A percentile compares a stretch with the other conserved stretches of the same genome.
These are phyloP conservation scores for Fonsecaea pugnacius DNA, from an alignment of 2,329 filamentous ascomycete genomes.

Conservation along the genomic window DNA sequence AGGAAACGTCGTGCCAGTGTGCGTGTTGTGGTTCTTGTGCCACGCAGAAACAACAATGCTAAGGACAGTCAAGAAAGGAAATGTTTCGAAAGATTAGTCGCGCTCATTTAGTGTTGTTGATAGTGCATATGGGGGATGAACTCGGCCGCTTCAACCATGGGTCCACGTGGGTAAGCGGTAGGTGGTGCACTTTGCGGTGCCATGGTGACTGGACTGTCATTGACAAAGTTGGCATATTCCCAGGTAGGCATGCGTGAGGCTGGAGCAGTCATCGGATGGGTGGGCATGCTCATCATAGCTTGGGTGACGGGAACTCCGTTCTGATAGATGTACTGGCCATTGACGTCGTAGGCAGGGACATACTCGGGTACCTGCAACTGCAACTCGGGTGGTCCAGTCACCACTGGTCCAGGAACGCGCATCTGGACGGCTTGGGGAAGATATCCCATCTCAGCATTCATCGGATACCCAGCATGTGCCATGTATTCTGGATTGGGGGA, in stretches of 20 bases:
- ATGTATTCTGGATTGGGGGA: constrained; percentile 47
- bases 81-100: constrained; percentile 12
- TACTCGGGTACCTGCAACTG: constrained; percentile 35
- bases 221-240: constrained; percentile 45
- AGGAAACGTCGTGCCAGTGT: constrained; percentile 15
- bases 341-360: constrained; percentile 26
- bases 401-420: constrained; percentile 28
- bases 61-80: constrained; percentile 34
- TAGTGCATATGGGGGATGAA: constrained; percentile 33
- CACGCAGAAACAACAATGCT: constrained; percentile 27
- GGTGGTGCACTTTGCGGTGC: constrained; percentile 37
- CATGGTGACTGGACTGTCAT: constrained; percentile 39
- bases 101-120: constrained; percentile 24
- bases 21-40: constrained; percentile 14
- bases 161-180: constrained; percentile 30
- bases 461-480: constrained; percentile 22
- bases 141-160: constrained; percentile 27
- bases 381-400: constrained; percentile 31
- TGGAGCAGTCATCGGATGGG: constrained; percentile 40
- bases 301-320: constrained; percentile 29
- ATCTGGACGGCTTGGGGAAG: constrained; percentile 21
- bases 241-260: constrained; percentile 43
- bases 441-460: constrained; percentile 25
- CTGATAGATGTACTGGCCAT: constrained; percentile 31
- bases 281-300: constrained; percentile 28